Evolutionary conservation across 139 green algal species (phyloP), one percentile per base, ranked within the genome.

Genomic region (Protoeuglena noctilucae): DNA sequence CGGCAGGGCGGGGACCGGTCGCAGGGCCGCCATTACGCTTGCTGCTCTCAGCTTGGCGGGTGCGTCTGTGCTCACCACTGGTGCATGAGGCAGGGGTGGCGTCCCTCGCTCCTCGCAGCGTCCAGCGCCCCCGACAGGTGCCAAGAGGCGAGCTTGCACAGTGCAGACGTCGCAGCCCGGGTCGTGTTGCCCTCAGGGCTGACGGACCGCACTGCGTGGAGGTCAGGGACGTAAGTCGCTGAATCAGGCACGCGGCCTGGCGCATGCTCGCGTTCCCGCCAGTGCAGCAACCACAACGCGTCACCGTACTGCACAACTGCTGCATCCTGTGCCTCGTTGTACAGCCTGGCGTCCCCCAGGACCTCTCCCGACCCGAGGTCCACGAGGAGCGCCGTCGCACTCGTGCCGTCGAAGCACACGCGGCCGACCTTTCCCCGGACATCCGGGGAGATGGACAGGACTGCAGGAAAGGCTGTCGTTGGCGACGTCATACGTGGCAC

Each of bases 401-500:
- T 91, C 7, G 87, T 96, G 54, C 87, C 87, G 49, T 94, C 87
- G 23, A 96, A 71, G 3, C 76, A 78, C 0, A 94, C 49, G 1
- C 48, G 64, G 5, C 23, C 51, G 0, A 78, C 43, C 2, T 50
- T 39, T 0, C 26, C 24, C 19, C 58, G 48, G 16, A 76, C 39
- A 0, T 62, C 56, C 0, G n/a, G n/a, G n/a, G n/a, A n/a, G n/a
- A n/a, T n/a, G n/a, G n/a, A n/a, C n/a, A 18, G 21, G 2, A n/a
- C n/a, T n/a, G n/a, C n/a, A n/a, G n/a, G n/a, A n/a, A n/a, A n/a
- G n/a, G n/a, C n/a, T n/a, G n/a, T n/a, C n/a, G n/a, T n/a, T n/a
- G n/a, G n/a, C n/a, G n/a, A n/a, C n/a, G n/a, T n/a, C n/a, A n/a
- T n/a, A n/a, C n/a, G n/a, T n/a, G n/a, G n/a, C n/a, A n/a, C n/a